Percentiles rank a stretch among this genome's conserved stretches.
Evolutionary conservation across 495 filamentous ascomycete genomes (phyloP).

Genomic region (Bacidia gigantensis): DNA sequence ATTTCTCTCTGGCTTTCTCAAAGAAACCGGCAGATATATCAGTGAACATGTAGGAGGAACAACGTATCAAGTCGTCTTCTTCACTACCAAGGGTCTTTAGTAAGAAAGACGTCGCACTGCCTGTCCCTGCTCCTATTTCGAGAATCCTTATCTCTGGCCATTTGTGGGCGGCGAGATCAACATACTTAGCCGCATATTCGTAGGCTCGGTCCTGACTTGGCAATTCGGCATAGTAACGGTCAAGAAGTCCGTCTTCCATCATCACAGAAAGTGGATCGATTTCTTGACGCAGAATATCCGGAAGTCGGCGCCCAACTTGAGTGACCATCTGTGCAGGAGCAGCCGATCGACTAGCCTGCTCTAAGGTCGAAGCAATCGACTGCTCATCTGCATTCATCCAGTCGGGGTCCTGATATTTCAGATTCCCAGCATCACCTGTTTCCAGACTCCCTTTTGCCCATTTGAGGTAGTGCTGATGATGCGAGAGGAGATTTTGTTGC

Average conservation of each 20-base stretch:
- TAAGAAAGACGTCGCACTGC: too few relatives aligned
- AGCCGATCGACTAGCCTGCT: background rate
- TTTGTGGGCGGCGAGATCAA: slow-evolving; percentile 19
- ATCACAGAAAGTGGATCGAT: slow-evolving; percentile 29
- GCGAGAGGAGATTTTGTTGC: background rate
- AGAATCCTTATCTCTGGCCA: slow-evolving; percentile 22
- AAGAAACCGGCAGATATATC: slow-evolving; percentile 34
- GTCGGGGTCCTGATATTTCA: slow-evolving; percentile 36
- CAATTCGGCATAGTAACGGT: slow-evolving; percentile 4
- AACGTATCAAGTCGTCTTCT: too few relatives aligned
- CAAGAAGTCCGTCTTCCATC: slow-evolving; percentile 22
- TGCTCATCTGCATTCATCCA: slow-evolving; percentile 26
- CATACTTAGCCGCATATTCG: slow-evolving; percentile 5
- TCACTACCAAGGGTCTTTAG: too few relatives aligned
- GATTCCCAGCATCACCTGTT: slow-evolving; percentile 23
- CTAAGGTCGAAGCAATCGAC: background rate
- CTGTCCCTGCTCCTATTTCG: slow-evolving; percentile 43
- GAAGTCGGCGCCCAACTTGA: slow-evolving; percentile 10
- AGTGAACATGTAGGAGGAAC: too few relatives aligned
- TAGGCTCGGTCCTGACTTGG: slow-evolving; percentile 6
- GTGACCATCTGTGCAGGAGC: background rate
- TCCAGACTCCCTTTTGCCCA: slow-evolving; percentile 15
- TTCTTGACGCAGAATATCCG: slow-evolving; percentile 27
- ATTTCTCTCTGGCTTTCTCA: slow-evolving; percentile 14
- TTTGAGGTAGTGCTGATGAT: slow-evolving; percentile 1